Evolutionary conservation across 192 early-diverging fungal genomes (phyloP), one percentile per base, ranked within the genome.

Genomic region (Backusella parvicylindrica): DNA sequence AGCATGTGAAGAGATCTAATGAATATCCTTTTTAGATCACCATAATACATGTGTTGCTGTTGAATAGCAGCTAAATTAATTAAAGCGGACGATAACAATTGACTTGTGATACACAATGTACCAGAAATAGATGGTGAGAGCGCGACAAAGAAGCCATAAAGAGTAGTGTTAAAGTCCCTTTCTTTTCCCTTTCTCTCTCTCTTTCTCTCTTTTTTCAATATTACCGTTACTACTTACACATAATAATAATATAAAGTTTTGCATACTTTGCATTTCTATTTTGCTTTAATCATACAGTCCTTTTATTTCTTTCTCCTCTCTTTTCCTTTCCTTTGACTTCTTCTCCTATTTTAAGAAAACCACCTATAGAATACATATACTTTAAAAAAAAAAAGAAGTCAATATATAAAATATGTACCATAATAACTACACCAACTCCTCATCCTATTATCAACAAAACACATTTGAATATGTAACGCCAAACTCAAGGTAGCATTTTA

Each of bases 401-500:
- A 41, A 43, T 26, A 4, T 26, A 26, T 56, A 28, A 28, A 60
- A 28, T 60, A 60, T 60, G 53, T 60, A 60, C 26, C 53, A 23
- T 33, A 16, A 68, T n/a, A 68, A 63, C 13, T 26, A 50, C 43
- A n/a, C 4, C 43, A 47, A 47, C n/a, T 5, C 43, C 18, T 47
- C 43, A n/a, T 47, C 43, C 11, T 28, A 60, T 28, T 60, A 60
- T 60, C 53, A 60, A 60, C 41, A 32, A 16, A 69, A 38, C 7
- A 72, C 76, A 8, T 77, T 77, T 36, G 32, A 65, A 26, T 32
- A 40, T 26, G 38, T 66, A 8, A 77, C 76, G 0, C 76, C 76
- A 18, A 77, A 77, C 16, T 77, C 76, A 26, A 77, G 76, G 76
- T 77, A 70, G n/a, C 28, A 64, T 41, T 26, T 18, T 53, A 21